phyloP scores from a whole-genome alignment of 2,329 filamentous ascomycete genomes.

The Alternaria angustiovoidea region DNA sequence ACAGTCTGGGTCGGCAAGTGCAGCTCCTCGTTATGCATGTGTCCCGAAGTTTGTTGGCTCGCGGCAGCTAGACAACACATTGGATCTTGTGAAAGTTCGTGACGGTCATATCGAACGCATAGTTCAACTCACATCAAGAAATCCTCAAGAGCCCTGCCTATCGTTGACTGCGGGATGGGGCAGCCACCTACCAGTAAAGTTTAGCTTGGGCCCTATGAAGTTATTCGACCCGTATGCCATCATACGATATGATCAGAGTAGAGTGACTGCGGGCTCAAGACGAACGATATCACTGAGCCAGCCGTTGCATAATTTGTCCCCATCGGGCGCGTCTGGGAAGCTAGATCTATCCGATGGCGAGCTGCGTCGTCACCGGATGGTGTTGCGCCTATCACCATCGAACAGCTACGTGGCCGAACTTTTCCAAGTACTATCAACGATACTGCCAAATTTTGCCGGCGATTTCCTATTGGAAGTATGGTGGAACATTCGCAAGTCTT shows the following conservation, averaged over 20 bases:
- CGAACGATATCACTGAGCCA: constrained; percentile 37
- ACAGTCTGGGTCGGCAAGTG: constrained; percentile 30
- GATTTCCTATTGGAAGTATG: constrained; percentile 50
- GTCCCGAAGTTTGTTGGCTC: constrained; percentile 43
- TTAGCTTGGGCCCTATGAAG: constrained; percentile 36
- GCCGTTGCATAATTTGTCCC: constrained; percentile 35
- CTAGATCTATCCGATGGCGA: constrained; percentile 47
- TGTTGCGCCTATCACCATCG: constrained; percentile 41
- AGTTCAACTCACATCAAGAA: constrained; percentile 33
- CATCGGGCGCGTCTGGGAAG: constrained; percentile 35
- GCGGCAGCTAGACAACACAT: constrained; percentile 32
- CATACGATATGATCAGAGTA: constrained; percentile 33
- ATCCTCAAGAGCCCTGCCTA: constrained; percentile 31
- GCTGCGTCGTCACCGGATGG: constrained; percentile 41
- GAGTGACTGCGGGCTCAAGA: constrained; percentile 44
- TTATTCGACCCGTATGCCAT: constrained; percentile 47
- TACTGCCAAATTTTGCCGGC: constrained; percentile 47
- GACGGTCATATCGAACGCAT: constrained; percentile 46
- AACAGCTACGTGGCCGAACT: constrained; percentile 39
- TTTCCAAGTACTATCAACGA: constrained; percentile 43
- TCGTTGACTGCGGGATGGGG: constrained; percentile 50
- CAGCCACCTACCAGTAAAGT: constrained; percentile 41
- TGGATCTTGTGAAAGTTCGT: constrained; percentile 44
- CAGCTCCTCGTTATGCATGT: constrained; percentile 44
- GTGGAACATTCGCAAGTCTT: constrained; percentile 47